Conservation (phyloP, 768 basidiomycete species). For the Holtermanniella nyarrowii region DNA sequence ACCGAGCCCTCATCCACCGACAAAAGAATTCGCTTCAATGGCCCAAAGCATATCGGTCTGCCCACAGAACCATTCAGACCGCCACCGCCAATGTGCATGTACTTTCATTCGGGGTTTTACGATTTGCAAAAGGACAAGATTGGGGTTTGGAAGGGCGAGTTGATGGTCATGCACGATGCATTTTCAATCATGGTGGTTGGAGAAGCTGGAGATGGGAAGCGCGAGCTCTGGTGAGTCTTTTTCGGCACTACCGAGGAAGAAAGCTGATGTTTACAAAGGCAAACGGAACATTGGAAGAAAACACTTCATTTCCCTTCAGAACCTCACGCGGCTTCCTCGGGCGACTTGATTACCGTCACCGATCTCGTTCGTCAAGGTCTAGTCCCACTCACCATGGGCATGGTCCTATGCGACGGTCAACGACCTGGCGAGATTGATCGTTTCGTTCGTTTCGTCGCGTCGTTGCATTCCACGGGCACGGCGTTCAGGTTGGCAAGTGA, state of each 20-base stretch:
- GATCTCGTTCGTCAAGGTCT: constrained; percentile 30
- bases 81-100: constrained; percentile 37
- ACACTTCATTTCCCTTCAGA: constrained; percentile 19
- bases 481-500: constrained; percentile 27
- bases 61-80: constrained; percentile 25
- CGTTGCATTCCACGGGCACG: constrained; percentile 29
- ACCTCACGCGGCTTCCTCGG: constrained; percentile 7
- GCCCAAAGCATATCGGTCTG: constrained; percentile 13
- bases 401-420: constrained; percentile 30
- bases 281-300: constrained; percentile 25
- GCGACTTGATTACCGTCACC: constrained; percentile 30
- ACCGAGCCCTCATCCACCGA: background rate
- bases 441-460: constrained; percentile 30
- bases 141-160: constrained; percentile 32
- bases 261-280: constrained; percentile 12
- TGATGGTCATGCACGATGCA: constrained; percentile 24
- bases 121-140: constrained; percentile 30
- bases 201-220: constrained; percentile 17
- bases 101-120: constrained; percentile 28
- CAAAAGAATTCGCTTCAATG: background rate
- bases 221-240: constrained; percentile 26
- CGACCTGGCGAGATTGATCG: constrained; percentile 6
- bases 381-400: constrained; percentile 29
- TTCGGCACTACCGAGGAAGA: background rate
- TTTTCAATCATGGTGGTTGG: constrained; percentile 29